Evolutionary conservation across 495 filamentous ascomycete genomes (phyloP).

Genomic region (Penicillium samsonianum): DNA sequence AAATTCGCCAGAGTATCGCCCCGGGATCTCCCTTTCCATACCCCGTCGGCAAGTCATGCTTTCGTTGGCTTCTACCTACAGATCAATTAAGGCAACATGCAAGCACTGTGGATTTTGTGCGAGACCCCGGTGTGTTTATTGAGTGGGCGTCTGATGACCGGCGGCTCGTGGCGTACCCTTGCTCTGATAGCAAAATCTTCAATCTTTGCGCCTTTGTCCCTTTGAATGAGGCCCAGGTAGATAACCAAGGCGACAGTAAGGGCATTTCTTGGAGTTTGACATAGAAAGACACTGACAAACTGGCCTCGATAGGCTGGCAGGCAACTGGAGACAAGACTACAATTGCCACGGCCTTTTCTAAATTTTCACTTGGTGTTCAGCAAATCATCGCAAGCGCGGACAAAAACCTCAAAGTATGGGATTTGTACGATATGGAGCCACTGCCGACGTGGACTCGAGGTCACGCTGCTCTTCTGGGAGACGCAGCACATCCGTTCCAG

Average conservation of each 20-base stretch:
- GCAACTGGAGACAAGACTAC: constrained; percentile 39
- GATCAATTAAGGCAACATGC: constrained; percentile 18
- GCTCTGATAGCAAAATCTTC: constrained; percentile 29
- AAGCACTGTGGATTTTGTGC: constrained; percentile 18
- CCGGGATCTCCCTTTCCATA: constrained; percentile 21
- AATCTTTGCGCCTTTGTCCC: constrained; percentile 34
- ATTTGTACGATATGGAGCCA: constrained; percentile 57
- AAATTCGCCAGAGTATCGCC: constrained; percentile 23
- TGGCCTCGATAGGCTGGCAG: constrained; percentile 41
- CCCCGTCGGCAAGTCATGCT: constrained; percentile 30
- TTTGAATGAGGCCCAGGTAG: constrained; percentile 15
- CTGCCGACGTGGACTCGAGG: constrained; percentile 52
- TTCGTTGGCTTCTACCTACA: constrained; percentile 30
- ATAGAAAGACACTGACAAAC: background rate
- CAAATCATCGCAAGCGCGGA: constrained; percentile 45
- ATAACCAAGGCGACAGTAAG: constrained; percentile 19
- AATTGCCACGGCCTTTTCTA: constrained; percentile 46
- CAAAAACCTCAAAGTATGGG: constrained; percentile 54
- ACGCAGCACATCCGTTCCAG: constrained; percentile 63
- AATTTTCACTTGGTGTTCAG: constrained; percentile 46
- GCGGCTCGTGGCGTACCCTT: constrained; percentile 33
- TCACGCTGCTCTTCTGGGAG: constrained; percentile 54
- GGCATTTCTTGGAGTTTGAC: background rate
- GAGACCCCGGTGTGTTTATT: constrained; percentile 26
- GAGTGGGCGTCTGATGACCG: constrained; percentile 30